These are phyloP conservation scores for Leishmania aethiopica DNA, from an alignment of 208 protist species.

Conservation along the genomic window DNA sequence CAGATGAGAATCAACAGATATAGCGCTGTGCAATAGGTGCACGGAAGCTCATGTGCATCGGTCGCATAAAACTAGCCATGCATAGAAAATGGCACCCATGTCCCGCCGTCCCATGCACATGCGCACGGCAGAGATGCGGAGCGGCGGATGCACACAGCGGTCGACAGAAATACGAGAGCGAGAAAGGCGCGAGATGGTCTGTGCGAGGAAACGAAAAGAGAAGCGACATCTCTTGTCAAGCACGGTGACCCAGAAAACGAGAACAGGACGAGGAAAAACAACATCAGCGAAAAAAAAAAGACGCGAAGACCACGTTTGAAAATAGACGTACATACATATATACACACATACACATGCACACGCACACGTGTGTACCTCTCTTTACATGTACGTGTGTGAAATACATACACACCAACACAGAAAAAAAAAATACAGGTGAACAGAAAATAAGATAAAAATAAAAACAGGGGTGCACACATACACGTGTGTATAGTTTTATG, in stretches of 20 bases:
- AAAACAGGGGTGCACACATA: background rate
- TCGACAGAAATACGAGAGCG: slow-evolving; percentile 5
- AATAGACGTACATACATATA: background rate
- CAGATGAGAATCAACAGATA: background rate
- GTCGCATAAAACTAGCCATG: background rate
- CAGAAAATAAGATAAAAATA: slow-evolving; percentile 1
- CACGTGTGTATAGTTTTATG: no score
- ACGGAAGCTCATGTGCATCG: background rate
- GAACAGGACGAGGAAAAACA: background rate
- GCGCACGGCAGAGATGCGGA: background rate
- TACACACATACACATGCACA: background rate
- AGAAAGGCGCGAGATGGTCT: background rate
- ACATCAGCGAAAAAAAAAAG: background rate
- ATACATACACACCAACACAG: background rate
- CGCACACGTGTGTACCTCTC: no score
- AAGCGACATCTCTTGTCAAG: background rate
- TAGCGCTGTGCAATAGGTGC: background rate
- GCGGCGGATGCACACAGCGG: background rate
- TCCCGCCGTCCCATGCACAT: no score
- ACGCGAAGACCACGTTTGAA: background rate
- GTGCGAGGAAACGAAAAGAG: background rate
- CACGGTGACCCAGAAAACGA: background rate
- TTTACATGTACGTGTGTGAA: background rate
- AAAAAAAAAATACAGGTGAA: background rate
- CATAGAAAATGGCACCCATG: background rate